These are phyloP conservation scores for Aspergillus fischeri DNA, from an alignment of 2,329 filamentous ascomycete species.

Conservation along the genomic window DNA sequence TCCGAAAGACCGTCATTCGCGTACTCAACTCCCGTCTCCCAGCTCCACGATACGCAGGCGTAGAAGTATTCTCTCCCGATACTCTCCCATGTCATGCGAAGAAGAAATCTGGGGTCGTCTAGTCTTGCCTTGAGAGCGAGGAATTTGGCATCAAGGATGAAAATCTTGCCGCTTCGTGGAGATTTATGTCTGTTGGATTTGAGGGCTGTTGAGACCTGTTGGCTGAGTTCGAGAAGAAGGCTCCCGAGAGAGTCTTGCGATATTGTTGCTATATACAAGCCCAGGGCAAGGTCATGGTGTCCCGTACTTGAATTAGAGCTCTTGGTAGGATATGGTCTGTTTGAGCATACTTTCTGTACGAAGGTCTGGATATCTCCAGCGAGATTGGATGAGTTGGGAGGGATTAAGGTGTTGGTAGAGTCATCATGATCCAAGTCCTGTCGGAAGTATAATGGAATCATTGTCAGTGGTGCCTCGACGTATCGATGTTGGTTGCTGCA, in stretches of 20 bases:
- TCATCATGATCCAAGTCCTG: background rate
- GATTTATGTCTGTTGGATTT: background rate
- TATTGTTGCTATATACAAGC: slow-evolving; percentile 27
- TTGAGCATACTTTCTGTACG: background rate
- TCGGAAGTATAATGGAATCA: slow-evolving; percentile 24
- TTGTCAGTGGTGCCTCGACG: slow-evolving; percentile 20
- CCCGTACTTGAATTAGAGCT: background rate
- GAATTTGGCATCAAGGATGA: slow-evolving; percentile 30
- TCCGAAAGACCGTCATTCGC: background rate
- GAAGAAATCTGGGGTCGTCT: slow-evolving; percentile 18
- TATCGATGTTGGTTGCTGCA: background rate
- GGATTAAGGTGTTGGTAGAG: background rate
- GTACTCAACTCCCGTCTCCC: background rate
- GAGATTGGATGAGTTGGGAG: background rate
- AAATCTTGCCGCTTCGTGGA: slow-evolving; percentile 24
- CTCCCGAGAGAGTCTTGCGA: slow-evolving; percentile 14
- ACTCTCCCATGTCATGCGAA: slow-evolving; percentile 25
- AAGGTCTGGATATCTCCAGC: background rate
- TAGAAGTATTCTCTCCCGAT: slow-evolving; percentile 29
- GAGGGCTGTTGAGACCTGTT: slow-evolving; percentile 11
- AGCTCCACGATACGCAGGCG: slow-evolving; percentile 30
- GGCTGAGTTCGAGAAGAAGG: slow-evolving; percentile 22
- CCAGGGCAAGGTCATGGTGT: slow-evolving; percentile 9
- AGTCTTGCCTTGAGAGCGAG: slow-evolving; percentile 11
- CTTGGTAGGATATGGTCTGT: background rate